These are phyloP conservation scores for Amphibolis antarctica DNA, from an alignment of 106 monocot genomes.

Conservation along the genomic window DNA sequence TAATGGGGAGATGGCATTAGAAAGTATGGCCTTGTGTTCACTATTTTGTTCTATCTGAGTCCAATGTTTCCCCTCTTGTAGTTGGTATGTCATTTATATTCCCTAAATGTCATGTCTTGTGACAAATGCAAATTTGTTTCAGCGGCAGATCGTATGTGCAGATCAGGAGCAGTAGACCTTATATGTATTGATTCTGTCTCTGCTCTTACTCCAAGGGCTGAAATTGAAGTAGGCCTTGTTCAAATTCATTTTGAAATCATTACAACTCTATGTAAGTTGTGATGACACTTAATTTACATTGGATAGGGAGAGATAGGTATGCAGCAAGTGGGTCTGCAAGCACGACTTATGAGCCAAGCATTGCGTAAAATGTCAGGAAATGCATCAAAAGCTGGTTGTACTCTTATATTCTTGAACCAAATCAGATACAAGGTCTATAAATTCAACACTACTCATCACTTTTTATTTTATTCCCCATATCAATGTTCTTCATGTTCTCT, in stretches of 20 bases:
- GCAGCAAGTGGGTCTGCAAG: constrained; percentile 66
- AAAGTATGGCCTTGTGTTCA: constrained; percentile 40
- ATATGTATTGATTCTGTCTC: constrained; percentile 96
- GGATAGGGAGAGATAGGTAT: constrained; percentile 28
- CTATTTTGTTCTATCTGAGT: no score
- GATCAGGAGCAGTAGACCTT: constrained; percentile 96
- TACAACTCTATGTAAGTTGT: not conserved
- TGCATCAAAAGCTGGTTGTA: constrained; percentile 98
- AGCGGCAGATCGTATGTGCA: constrained; percentile 99
- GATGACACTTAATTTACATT: not conserved
- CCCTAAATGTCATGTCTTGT: not conserved
- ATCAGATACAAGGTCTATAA: constrained; percentile 84
- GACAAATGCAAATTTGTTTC: constrained; percentile 26
- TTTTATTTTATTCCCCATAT: not conserved
- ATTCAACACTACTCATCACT: not conserved
- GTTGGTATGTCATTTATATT: not conserved
- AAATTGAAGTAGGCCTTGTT: constrained; percentile 65
- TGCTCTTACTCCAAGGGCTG: constrained; percentile 93
- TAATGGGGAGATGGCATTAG: constrained; percentile 98
- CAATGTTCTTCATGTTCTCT: constrained; percentile 7
- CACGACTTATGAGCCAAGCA: constrained; percentile 98
- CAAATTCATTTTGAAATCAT: not conserved
- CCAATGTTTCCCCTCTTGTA: no score
- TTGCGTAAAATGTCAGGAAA: constrained; percentile 99
- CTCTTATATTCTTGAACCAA: constrained; percentile 94